Conservation (phyloP, 148 eudicot species). For the Pouteria glomerata region DNA sequence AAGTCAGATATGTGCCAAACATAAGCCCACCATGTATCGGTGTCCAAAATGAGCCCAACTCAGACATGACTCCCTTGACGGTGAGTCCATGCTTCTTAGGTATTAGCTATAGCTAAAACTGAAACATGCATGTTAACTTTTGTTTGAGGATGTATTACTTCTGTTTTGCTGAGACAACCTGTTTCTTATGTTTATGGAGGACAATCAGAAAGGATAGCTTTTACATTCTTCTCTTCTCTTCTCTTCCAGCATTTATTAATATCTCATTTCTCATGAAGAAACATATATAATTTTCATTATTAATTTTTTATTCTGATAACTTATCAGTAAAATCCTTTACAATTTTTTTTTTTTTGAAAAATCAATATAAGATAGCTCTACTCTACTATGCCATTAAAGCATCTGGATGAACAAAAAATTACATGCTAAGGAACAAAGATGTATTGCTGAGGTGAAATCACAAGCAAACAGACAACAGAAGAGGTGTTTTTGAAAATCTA, state of each 20-base stretch:
- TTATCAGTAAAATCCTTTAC: no score
- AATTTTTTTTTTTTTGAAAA: no score
- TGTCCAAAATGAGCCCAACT: no score
- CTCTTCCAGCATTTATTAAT: neutral
- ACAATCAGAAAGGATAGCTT: slow-evolving; percentile 3
- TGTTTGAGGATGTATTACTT: neutral
- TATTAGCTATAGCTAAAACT: neutral
- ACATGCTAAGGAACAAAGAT: neutral
- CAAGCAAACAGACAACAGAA: neutral
- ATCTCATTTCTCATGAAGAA: neutral
- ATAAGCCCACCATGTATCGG: no score
- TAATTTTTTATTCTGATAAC: neutral
- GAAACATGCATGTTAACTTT: neutral
- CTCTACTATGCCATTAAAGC: no score
- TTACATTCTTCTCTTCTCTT: neutral
- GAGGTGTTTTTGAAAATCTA: neutral
- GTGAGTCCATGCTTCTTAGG: no score
- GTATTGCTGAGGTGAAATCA: neutral
- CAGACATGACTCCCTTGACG: no score
- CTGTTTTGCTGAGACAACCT: neutral
- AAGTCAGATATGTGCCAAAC: no score
- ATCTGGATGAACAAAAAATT: neutral
- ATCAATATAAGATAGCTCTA: neutral
- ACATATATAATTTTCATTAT: neutral
- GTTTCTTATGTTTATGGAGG: neutral